Evolutionary conservation across 371 early-diverging fungal genomes (phyloP).

Genomic region (Mucor sp.): DNA sequence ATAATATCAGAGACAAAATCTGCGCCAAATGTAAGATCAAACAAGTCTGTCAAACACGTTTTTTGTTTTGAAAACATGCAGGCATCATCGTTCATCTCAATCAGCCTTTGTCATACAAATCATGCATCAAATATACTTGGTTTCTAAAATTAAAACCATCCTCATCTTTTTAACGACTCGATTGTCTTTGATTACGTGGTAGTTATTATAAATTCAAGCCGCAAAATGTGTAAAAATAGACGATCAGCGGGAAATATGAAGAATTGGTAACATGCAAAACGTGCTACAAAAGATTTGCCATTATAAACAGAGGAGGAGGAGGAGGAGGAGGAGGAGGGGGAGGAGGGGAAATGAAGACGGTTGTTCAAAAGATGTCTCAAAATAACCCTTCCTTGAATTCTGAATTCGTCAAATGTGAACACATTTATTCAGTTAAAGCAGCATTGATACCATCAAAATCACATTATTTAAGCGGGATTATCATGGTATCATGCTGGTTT

Average conservation of each 20-base stretch:
- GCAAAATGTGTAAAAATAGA: neutral
- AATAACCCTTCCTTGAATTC: neutral
- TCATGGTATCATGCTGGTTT: neutral
- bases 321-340: too few species aligned
- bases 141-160: neutral
- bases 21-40: neutral
- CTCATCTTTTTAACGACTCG: too few species aligned
- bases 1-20: neutral
- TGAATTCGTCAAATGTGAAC: neutral
- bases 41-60: constrained; percentile 4
- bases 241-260: neutral
- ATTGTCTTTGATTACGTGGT: too few species aligned
- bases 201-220: neutral
- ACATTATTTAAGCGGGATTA: neutral
- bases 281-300: neutral
- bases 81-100: neutral
- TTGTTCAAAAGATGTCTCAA: neutral
- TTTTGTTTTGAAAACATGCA: neutral
- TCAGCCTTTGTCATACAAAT: neutral
- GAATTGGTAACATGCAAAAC: neutral
- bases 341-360: neutral
- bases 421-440: neutral
- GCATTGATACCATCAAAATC: neutral
- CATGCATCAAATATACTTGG: neutral
- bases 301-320: neutral